These are phyloP conservation scores for Wickerhamomyces rabaulensis DNA, from an alignment of 805 yeast genomes.

Conservation along the genomic window DNA sequence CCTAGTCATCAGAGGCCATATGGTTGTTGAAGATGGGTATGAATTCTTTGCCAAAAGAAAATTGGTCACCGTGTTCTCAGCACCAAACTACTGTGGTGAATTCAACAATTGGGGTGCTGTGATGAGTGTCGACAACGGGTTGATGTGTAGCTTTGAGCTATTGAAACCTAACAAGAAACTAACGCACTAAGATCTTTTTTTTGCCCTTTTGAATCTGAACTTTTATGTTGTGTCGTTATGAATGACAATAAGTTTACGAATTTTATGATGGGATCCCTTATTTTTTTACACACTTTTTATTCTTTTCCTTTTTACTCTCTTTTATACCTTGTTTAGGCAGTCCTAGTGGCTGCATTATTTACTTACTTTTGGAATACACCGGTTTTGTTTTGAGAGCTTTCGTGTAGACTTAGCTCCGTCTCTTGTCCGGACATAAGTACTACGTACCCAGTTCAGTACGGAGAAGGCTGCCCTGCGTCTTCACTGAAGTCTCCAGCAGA, in stretches of 20 bases:
- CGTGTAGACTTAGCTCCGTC: no score
- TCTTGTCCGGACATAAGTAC: no score
- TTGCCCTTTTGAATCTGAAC: not conserved
- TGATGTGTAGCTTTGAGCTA: constrained; percentile 88
- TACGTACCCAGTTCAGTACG: no score
- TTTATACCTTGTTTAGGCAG: no score
- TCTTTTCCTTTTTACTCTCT: not conserved
- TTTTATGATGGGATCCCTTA: not conserved
- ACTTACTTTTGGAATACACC: not conserved
- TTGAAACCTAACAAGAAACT: constrained; percentile 59
- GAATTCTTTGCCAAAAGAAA: constrained; percentile 73
- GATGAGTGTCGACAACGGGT: constrained; percentile 90
- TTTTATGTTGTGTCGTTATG: not conserved
- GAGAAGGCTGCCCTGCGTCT: no score
- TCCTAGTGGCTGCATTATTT: no score
- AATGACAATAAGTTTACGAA: not conserved
- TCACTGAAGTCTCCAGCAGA: no score
- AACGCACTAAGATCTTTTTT: not conserved
- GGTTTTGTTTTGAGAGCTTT: not conserved
- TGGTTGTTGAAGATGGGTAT: constrained; percentile 88
- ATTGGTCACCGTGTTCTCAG: constrained; percentile 73
- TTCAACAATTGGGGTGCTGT: constrained; percentile 94
- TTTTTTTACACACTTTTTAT: not conserved
- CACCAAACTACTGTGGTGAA: constrained; percentile 66
- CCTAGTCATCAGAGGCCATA: constrained; percentile 76